Conservation (phyloP, 2,329 filamentous ascomycete genomes). For the Hypoxylon sp. region DNA sequence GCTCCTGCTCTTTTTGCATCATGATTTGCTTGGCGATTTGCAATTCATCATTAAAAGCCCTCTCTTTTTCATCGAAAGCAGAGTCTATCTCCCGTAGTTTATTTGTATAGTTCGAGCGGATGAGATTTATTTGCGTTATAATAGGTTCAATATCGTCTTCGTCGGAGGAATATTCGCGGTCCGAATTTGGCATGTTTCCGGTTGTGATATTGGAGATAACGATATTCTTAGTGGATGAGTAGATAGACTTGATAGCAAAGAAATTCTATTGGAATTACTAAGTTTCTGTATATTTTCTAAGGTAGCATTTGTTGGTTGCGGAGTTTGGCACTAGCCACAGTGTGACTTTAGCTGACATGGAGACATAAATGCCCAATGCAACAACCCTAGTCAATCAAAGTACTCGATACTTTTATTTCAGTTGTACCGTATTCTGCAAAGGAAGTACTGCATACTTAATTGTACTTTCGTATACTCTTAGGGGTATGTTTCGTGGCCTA, state of each 20-base stretch:
- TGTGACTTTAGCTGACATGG: neutral
- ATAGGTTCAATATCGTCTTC: slow-evolving; percentile 1
- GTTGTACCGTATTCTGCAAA: neutral
- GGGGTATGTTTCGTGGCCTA: neutral
- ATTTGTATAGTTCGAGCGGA: slow-evolving; percentile 2
- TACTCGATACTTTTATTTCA: neutral
- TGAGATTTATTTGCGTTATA: neutral
- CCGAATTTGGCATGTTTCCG: slow-evolving; percentile 1
- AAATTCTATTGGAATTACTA: neutral
- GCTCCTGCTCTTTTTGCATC: neutral
- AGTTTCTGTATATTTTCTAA: neutral
- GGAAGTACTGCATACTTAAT: neutral
- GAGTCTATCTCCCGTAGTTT: neutral
- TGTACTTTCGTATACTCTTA: neutral
- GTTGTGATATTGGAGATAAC: neutral
- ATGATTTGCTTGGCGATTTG: neutral
- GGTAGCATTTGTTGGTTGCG: slow-evolving; percentile 1
- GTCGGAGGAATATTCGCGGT: neutral
- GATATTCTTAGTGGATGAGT: neutral
- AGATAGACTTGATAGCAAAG: neutral
- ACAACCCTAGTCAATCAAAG: neutral
- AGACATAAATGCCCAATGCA: neutral
- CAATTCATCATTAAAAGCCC: neutral
- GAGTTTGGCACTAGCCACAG: neutral
- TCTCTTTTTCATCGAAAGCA: neutral